These are phyloP conservation scores for Xanthoconium stramineum DNA, from an alignment of 768 basidiomycete species.

Conservation along the genomic window DNA sequence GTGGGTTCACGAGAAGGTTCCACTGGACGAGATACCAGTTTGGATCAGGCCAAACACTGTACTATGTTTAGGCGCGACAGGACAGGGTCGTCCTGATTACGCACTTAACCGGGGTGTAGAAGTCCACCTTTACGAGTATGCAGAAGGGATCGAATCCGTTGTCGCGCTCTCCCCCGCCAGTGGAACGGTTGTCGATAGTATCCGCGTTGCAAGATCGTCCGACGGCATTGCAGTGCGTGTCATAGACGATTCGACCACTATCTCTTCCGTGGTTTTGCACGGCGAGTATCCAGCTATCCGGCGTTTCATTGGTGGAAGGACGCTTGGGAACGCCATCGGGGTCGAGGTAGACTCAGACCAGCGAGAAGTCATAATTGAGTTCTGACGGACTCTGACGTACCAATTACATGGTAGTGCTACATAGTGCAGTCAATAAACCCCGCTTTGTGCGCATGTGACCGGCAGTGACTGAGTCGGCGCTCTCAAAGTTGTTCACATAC, in stretches of 20 bases:
- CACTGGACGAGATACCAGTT: slow-evolving; percentile 61
- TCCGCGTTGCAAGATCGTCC: slow-evolving; percentile 12
- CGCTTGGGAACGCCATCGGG: background rate
- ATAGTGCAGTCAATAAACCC: no score
- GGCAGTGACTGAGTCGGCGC: no score
- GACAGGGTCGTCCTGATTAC: slow-evolving; percentile 51
- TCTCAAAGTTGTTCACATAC: background rate
- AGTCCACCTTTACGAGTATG: slow-evolving; percentile 51
- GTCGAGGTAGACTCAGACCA: slow-evolving; percentile 1
- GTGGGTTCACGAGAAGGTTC: slow-evolving; percentile 64
- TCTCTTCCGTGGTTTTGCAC: slow-evolving; percentile 13
- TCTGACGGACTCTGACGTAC: background rate
- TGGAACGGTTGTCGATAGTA: slow-evolving; percentile 4
- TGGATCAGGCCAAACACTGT: slow-evolving; percentile 61
- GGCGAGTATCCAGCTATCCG: slow-evolving; percentile 12
- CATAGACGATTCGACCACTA: slow-evolving; percentile 3
- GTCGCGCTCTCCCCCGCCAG: slow-evolving; percentile 15
- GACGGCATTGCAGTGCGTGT: slow-evolving; percentile 5
- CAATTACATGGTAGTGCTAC: background rate
- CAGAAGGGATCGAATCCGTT: slow-evolving; percentile 35
- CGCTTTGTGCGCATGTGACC: no score
- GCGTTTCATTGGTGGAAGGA: slow-evolving; percentile 7
- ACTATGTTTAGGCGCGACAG: slow-evolving; percentile 31
- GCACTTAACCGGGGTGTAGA: slow-evolving; percentile 40
- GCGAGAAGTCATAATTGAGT: slow-evolving; percentile 7